Conservation (phyloP, 768 basidiomycete species). For the Rubroboletus satanas region DNA sequence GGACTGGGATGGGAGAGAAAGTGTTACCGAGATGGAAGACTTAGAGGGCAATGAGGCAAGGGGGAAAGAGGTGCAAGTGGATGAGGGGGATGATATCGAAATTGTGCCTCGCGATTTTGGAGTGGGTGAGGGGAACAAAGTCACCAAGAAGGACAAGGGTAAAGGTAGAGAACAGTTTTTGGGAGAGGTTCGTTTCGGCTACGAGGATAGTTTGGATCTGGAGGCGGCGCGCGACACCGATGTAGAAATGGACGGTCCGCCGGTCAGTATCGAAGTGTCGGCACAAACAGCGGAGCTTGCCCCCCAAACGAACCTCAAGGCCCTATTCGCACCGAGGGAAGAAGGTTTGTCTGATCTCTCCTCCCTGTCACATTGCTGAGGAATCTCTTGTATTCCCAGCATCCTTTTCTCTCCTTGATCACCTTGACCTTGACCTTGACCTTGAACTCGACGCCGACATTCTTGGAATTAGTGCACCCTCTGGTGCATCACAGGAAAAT, state of each 20-base stretch:
- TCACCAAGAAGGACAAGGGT: neutral
- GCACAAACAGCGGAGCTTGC: neutral
- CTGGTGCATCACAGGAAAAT: constrained; percentile 2
- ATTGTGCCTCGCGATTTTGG: constrained; percentile 8
- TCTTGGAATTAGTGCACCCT: constrained; percentile 21
- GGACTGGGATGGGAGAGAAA: constrained; percentile 62
- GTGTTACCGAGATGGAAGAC: constrained; percentile 50
- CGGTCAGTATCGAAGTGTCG: neutral
- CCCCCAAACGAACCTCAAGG: constrained; percentile 49
- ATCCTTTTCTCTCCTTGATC: constrained; percentile 71
- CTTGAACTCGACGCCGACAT: constrained; percentile 63
- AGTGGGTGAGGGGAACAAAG: neutral
- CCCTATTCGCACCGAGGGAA: constrained; percentile 68
- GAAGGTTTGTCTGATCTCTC: constrained; percentile 44
- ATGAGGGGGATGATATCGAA: constrained; percentile 28
- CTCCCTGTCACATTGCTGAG: neutral
- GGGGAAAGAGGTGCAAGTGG: neutral
- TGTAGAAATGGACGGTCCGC: constrained; percentile 8
- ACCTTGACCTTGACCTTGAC: constrained; percentile 66
- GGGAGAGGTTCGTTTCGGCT: neutral
- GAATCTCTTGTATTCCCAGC: constrained; percentile 30
- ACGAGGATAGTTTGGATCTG: neutral
- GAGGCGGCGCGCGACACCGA: constrained; percentile 3
- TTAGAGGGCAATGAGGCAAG: constrained; percentile 21
- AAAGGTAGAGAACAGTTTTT: constrained; percentile 27